Evolutionary conservation across 179 eudicot genomes (phyloP), one percentile per base, ranked within the genome.

Genomic region (Patellifolia procumbens): DNA sequence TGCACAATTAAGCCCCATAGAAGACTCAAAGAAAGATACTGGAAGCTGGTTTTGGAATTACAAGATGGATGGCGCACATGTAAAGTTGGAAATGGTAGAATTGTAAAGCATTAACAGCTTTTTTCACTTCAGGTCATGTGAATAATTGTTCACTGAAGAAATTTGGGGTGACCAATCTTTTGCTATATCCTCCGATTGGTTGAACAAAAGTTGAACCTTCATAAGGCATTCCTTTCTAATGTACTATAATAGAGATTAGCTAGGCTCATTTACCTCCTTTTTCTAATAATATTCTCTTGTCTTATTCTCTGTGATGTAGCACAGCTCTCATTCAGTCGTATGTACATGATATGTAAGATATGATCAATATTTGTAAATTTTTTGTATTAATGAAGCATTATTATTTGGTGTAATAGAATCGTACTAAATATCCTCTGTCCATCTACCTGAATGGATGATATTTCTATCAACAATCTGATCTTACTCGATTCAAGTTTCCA

Each of bases 31-130:
- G 78, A 88, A 90, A 83, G 90, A 91, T 71, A 79, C 79, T n/a
- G 99, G 98, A 81, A 93, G 94, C 87, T 95, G 98, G 99, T 91
- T 68, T 78, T 95, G 99, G 99, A 85, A 76, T 69, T 93, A 95
- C 89, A 86, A 81, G 78, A 78, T 85, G 81, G 88, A 81, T 10
- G 98, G 90, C 77, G 73, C 84, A 49, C 95, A 88, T 70, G 72
- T 95, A 82, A 86, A 88, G 77, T 78, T 95, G 79, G 92, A 90
- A 85, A 79, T 91, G 89, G 84, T 89, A 78, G 95, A 90, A 79
- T 72, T 81, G 68, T 89, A 86, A 84, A 76, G 34, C 48, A 28
- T 74, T 61, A 64, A 77, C 82, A 79, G 48, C 78, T 80, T 76
- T 52, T 39, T 76, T 77, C 67, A 79, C 73, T 65, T 62, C 79